Base-by-base conservation (phyloP, 805 yeast genomes). In the Zygosaccharomyces gambellarensis region DNA sequence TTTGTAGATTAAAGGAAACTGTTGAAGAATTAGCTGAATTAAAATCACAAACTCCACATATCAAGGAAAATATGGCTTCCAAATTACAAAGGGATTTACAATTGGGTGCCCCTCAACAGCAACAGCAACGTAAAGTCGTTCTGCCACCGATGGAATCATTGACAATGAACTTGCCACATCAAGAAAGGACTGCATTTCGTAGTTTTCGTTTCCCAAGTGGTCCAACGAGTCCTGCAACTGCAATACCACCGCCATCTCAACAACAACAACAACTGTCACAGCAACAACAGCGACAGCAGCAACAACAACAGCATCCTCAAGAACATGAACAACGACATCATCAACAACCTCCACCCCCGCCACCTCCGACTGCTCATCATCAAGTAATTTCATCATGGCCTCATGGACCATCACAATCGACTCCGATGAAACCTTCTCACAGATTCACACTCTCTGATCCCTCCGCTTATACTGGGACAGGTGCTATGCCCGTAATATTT, bases 141-240 rank as follows among this genome's bases (percentile, higher is more conserved):
- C 25, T 52, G 28, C 55, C 55, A 14, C 50, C 55, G 28, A 52
- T 52, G 34, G 52, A 46, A 29, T 38, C 49, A 7, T 28, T 52
- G 11, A 49, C 55, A 9, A 48, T 47, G 49, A 49, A 47, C 23
- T 34, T 52, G 5, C 45, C 47, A 22, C 32, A 39, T 11, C 46
- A 44, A 27, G 47, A 45, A 32, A 43, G 43, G 6, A 31, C 34
- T 12, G 39, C 42, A 6, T 17, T 47, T n/a, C 45, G 32, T n/a
- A 41, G 39, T 11, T 49, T 43, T 36, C 52, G 43, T 19, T 52
- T 48, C 34, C 52, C 52, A 6, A 39, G 30, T 30, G 32, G 34
- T 25, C 32, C 42, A 5, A n/a, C 43, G 5, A 36, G 30, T 9
- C 32, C 45, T 3, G 22, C 36, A 2, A 22, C 41, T 11, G 25